Evolutionary conservation across 345 rosid genomes (phyloP).

Genomic region (Chamaenerion angustifolium): DNA sequence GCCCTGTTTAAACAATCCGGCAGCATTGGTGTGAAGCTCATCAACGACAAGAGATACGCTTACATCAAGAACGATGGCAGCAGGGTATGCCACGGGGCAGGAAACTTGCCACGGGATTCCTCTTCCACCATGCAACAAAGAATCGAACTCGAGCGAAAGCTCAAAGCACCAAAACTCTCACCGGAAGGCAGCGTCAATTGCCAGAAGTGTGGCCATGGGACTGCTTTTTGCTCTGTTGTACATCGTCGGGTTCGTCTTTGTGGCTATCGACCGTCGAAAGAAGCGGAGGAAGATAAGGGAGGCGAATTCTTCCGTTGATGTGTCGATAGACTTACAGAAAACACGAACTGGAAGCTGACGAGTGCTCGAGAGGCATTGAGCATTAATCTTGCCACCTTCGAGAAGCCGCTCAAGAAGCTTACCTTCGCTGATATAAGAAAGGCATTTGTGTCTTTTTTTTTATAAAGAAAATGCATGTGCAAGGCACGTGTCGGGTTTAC

Average conservation of each 20-base stretch:
- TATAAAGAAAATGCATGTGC: too few relatives aligned
- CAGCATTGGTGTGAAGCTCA: slow-evolving; percentile 55
- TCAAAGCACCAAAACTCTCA: too few relatives aligned
- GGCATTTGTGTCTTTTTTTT: too few relatives aligned
- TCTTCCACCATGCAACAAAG: slow-evolving; percentile 34
- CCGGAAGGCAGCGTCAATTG: slow-evolving; percentile 45
- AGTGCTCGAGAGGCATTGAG: slow-evolving; percentile 66
- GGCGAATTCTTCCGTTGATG: slow-evolving; percentile 18
- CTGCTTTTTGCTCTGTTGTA: slow-evolving; percentile 65
- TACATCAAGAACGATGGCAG: slow-evolving; percentile 77
- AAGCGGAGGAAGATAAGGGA: slow-evolving; percentile 52
- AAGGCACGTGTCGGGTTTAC: too few relatives aligned
- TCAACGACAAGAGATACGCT: too few relatives aligned
- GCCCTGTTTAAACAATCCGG: slow-evolving; percentile 83
- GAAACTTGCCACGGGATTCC: slow-evolving; percentile 87
- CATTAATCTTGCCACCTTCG: slow-evolving; percentile 75
- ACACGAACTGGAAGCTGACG: slow-evolving; percentile 58
- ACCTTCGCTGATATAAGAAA: slow-evolving; percentile 93
- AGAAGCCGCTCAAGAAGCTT: slow-evolving; percentile 68
- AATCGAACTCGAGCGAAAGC: slow-evolving; percentile 4
- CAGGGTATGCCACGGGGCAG: slow-evolving; percentile 76
- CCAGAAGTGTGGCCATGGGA: slow-evolving; percentile 78
- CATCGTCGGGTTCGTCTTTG: slow-evolving; percentile 48
- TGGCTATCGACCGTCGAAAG: slow-evolving; percentile 50
- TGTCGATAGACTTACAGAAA: slow-evolving; percentile 40